Conservation (phyloP, 768 basidiomycete species). For the Tulasnella sp. region DNA sequence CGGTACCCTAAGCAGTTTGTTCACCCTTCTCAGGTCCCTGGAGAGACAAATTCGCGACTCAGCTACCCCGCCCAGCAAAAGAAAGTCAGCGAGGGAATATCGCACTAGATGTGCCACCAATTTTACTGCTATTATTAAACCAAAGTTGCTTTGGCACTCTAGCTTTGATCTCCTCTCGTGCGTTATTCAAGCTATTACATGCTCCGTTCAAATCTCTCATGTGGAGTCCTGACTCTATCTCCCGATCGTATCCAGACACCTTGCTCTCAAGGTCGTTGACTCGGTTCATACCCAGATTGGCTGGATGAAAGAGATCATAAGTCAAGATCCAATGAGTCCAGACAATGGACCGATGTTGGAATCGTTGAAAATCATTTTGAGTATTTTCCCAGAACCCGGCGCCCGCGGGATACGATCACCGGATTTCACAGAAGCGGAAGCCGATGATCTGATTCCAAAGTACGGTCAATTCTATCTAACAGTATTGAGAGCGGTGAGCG, state of each 20-base stretch:
- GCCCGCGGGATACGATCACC: no score
- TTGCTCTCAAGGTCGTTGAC: not conserved
- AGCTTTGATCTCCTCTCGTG: not conserved
- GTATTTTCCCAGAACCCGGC: not conserved
- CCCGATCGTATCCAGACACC: not conserved
- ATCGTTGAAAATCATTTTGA: not conserved
- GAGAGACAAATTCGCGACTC: not conserved
- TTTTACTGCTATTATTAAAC: not conserved
- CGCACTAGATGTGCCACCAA: not conserved
- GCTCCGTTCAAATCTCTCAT: no score
- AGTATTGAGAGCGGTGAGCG: no score
- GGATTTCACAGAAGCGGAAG: no score
- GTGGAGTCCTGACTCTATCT: not conserved
- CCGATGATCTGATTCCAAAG: no score
- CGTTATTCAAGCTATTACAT: not conserved
- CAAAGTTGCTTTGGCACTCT: not conserved
- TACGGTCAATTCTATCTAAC: no score
- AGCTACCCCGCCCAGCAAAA: not conserved
- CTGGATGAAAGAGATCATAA: not conserved
- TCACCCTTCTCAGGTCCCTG: not conserved
- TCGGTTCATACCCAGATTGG: not conserved
- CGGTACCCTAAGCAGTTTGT: no score
- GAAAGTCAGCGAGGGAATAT: not conserved
- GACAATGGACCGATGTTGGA: not conserved
- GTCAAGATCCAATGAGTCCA: not conserved